Conservation (phyloP, 352 stramenopile genomes). For the Phytopythium vexans region DNA sequence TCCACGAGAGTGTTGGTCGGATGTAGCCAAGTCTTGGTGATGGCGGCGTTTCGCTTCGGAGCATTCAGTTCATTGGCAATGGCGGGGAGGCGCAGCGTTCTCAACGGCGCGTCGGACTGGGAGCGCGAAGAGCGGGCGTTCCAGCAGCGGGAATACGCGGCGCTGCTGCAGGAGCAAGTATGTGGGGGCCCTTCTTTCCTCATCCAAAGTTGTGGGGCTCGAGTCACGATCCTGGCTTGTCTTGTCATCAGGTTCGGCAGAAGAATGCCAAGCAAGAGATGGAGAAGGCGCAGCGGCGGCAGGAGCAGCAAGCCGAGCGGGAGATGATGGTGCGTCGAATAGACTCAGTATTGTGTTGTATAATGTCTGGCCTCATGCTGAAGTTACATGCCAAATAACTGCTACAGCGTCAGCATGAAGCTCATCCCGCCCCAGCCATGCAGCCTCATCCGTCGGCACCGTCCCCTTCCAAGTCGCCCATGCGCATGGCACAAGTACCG, state of each 20-base stretch:
- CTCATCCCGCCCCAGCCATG: not conserved
- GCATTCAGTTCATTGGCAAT: not conserved
- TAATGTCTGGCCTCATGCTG: not conserved
- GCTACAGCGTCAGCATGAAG: not conserved
- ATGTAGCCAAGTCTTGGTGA: no score
- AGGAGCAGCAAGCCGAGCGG: conserved; percentile 52
- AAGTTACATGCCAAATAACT: not conserved
- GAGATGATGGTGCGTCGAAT: conserved; percentile 24
- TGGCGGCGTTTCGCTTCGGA: no score
- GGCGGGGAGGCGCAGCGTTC: conserved; percentile 25
- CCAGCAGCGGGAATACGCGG: conserved; percentile 64
- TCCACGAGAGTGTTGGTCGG: no score
- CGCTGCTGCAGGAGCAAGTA: conserved; percentile 64
- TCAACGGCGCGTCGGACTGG: conserved; percentile 34
- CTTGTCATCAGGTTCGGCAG: conserved; percentile 20
- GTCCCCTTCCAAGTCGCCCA: conserved; percentile 1
- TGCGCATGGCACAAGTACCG: not conserved
- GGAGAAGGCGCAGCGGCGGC: conserved; percentile 29
- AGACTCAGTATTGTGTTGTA: not conserved
- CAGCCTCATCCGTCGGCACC: not conserved
- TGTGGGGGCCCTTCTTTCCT: not conserved
- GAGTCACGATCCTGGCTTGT: not conserved
- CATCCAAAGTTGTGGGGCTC: no score
- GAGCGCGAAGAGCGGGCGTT: conserved; percentile 48
- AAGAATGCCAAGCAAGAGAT: conserved; percentile 48